Evolutionary conservation across 176 grass and related monocot genomes (phyloP), one percentile per base, ranked within the genome.

Genomic region (Luzula sylvatica): DNA sequence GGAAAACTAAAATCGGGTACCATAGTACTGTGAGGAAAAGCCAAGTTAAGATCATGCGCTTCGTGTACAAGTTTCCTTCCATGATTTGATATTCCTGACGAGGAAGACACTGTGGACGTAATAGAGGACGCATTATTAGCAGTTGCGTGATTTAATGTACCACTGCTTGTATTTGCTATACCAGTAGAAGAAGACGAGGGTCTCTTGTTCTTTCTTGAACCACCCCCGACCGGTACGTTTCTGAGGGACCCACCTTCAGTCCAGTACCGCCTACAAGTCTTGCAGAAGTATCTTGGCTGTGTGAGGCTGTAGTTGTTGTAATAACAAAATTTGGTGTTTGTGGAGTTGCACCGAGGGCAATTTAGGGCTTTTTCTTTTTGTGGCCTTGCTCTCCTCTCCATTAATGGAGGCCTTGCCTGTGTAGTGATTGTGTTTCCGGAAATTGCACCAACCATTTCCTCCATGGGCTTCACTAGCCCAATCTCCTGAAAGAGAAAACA

Each of bases 281-380:
- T 95, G 76, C 83, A 95, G 70, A 95, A 95, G 80, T 95, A 95
- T 43, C 89, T 78, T 17, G 89, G 89, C 66, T 95, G 89, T 38
- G 79, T 82, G 45, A 88, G 83, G 83, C 83, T 88, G 80, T 95
- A 95, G 73, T 95, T 95, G 62, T 95, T 95, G 70, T 95, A 95
- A 66, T 95, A 95, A 75, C 89, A 95, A 69, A 95, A 95, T 63
- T 95, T 95, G 48, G 89, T 95, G 74, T 95, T 95, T 46, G 77
- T 82, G 29, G 89, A 95, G 58, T 88, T 87, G 80, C 89, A 95
- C 84, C 89, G 58, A 24, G 89, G 89, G 44, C 89, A 95, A 73
- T 88, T 88, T 53, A 88, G 65, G 52, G 89, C 83, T 72, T 88
- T 87, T 76, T 87, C 88, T 70, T 87, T 87, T 65, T 81, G 79